Base-by-base conservation (phyloP, 2,329 filamentous ascomycete species). In the Ophiostoma sp. region DNA sequence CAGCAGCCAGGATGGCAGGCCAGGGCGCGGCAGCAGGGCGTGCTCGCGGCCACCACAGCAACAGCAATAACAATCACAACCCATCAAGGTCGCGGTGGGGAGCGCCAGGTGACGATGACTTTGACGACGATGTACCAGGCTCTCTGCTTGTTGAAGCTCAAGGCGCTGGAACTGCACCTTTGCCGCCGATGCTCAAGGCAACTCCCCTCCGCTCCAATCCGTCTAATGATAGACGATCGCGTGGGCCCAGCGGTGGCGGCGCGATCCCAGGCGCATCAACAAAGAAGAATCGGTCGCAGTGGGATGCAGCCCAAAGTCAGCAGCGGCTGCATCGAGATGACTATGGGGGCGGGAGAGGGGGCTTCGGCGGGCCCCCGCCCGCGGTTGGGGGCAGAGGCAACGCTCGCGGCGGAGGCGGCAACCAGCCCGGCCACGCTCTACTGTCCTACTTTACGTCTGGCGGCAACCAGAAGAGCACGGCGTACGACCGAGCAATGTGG, bases 401-500 rank as follows among this genome's bases (percentile, higher is more conserved):
- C 27, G 49, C 49, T 18, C 27, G 55, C 5, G 42, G 12, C 38
- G 8, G 58, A n/a, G 18, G 42, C 38, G 41, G 8, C 38, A 63
- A n/a, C 60, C n/a, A 7, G 16, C 69, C 71, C 4, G 70, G 70
- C 7, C 58, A 69, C 14, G 70, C 71, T 1, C 64, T 73, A 40
- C 36, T 72, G 52, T 72, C 71, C 11, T 71, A 72, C 64, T 72
- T 72, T 41, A 55, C 68, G 3, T 67, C 67, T 1, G 66, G 68
- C 11, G 66, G 70, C 18, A 7, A 38, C 12, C 67, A 70, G 36
- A 70, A 67, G 7, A 69, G 77, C 9, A 78, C 76, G 66, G 79
- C 80, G 12, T 87, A 87, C 77, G 90, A 94, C 75, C 90, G 89
- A 77, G 93, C 93, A 3, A 86, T 96, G 81, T 97, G 92, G 89